phyloP scores from a whole-genome alignment of 139 green algal species.

The Desmodesmus armatus region DNA sequence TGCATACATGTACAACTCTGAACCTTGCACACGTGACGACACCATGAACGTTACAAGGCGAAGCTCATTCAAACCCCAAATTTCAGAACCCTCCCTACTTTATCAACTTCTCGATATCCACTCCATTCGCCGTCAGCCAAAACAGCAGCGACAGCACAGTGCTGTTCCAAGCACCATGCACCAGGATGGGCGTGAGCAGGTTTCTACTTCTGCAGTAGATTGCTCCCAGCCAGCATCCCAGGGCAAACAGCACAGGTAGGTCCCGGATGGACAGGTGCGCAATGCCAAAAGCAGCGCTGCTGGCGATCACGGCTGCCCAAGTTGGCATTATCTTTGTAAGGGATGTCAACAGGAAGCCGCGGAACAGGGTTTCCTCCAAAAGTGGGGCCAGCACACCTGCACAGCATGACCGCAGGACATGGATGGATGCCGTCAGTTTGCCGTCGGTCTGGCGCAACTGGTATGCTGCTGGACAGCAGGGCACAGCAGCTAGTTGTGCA shows the following conservation, averaged over 20 bases:
- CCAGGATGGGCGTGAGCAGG: conserved; percentile 91
- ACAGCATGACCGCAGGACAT: not conserved
- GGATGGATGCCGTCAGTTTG: too few relatives aligned
- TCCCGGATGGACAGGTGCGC: conserved; percentile 83
- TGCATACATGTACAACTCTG: too few relatives aligned
- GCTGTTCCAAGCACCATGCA: conserved; percentile 90
- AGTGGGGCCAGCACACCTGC: conserved; percentile 80
- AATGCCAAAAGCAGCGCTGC: conserved; percentile 74
- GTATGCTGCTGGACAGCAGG: too few relatives aligned
- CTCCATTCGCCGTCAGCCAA: conserved; percentile 62
- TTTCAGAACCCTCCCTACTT: conserved; percentile 19
- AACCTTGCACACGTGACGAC: too few relatives aligned
- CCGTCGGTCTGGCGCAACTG: too few relatives aligned
- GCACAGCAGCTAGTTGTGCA: too few relatives aligned
- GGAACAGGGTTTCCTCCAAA: conserved; percentile 91
- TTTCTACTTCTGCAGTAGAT: conserved; percentile 83
- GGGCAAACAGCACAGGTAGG: conserved; percentile 81
- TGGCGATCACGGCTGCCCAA: conserved; percentile 71
- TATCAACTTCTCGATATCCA: conserved; percentile 78
- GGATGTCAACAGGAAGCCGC: conserved; percentile 90
- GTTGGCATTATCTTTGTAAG: conserved; percentile 82
- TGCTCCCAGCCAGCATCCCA: conserved; percentile 84
- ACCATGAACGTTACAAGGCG: too few relatives aligned
- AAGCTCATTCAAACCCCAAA: too few relatives aligned
- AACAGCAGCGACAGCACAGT: conserved; percentile 82